Evolutionary conservation across 441 rosid genomes (phyloP).

Genomic region (Populus trichocarpa): DNA sequence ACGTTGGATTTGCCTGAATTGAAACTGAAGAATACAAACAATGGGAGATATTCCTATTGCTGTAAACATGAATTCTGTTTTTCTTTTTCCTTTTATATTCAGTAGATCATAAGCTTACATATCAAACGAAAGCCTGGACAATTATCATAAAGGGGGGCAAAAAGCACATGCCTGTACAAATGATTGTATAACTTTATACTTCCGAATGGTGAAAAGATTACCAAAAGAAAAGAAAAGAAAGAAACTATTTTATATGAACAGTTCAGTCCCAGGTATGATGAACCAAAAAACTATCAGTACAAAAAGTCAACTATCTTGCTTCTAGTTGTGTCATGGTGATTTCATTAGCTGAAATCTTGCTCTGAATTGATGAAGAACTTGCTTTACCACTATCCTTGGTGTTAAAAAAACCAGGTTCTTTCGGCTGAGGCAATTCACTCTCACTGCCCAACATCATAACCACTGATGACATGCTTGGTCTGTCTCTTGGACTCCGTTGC

Average conservation of each 20-base stretch:
- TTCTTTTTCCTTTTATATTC: neutral
- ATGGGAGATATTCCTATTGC: neutral
- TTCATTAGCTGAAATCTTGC: neutral
- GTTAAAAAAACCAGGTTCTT: constrained; percentile 34
- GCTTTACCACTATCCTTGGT: neutral
- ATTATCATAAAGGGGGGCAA: neutral
- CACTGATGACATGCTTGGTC: constrained; percentile 40
- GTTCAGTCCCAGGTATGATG: neutral
- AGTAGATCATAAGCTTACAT: neutral
- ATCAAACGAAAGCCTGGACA: neutral
- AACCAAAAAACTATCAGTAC: neutral
- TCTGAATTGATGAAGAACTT: neutral
- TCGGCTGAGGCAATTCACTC: constrained; percentile 23
- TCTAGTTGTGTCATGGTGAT: neutral
- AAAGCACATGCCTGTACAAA: neutral
- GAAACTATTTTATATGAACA: neutral
- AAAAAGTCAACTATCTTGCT: neutral
- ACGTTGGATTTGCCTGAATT: neutral
- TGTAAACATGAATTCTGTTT: neutral
- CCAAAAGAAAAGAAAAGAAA: neutral
- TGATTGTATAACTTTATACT: neutral
- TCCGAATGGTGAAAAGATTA: neutral
- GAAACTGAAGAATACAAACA: neutral
- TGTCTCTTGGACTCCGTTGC: constrained; percentile 29
- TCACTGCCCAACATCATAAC: constrained; percentile 37